Base-by-base conservation (phyloP, 257 asterid genomes). In the Solanum boliviense region DNA sequence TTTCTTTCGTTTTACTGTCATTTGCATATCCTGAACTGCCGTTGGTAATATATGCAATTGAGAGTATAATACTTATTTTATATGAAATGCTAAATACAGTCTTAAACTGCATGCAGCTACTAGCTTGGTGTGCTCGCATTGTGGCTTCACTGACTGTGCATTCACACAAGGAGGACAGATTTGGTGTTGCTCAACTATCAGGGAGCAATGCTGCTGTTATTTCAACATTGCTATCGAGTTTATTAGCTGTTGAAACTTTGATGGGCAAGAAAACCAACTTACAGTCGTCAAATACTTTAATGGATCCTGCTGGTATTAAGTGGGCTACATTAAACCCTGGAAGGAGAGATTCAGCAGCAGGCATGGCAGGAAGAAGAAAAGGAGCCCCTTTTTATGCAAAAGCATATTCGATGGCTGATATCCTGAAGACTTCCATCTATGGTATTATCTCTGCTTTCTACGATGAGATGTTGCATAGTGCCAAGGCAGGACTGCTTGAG, bases 131-230 rank as follows among this genome's bases (percentile, higher is more conserved):
- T 91, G 98, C 98, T 29, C 93, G 95, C 31, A 92, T 89, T 79
- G 91, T 94, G 56, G 91, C 98, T 88, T 95, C 98, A 29, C 87
- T 97, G 91, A 97, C 99, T 29, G 91, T 97, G 70, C 90, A 94
- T 82, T 97, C 99, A 16, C 98, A 88, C 72, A 97, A 91, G 91
- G 99, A 96, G 94, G 99, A 97, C 89, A 91, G 93, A 60, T 97
- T 91, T 86, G 99, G 99, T 7, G 96, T 95, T 72, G 99, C 98
- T 84, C 99, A 97, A 87, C 94, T 96, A 88, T 93, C 99, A 27
- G 98, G 98, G 34, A 92, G 98, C 91, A 95, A 95, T 89, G 93
- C 94, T 79, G 91, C 96, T 87, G 99, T 94, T 68, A 88, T 95
- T 82, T 96, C 99, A 13, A 90, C 95, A 10, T 78, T 97, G 90